phyloP scores from a whole-genome alignment of 2,329 filamentous ascomycete species.

The Cadophora gregata region DNA sequence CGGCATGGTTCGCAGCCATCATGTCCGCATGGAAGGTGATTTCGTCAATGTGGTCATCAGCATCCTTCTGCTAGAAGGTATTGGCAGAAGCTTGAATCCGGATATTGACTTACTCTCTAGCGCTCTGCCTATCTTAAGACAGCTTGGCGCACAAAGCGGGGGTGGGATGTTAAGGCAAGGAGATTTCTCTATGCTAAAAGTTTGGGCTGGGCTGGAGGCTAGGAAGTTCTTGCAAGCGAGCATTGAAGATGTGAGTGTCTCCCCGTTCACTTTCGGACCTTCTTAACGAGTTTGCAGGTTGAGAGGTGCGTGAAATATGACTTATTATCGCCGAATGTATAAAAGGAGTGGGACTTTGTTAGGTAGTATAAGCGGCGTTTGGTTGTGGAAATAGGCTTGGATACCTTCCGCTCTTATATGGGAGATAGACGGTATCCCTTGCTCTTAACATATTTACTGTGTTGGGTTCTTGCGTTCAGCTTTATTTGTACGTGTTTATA shows the following conservation, averaged over 20 bases:
- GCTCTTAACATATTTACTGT: not conserved
- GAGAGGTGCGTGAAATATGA: slow-evolving; percentile 93
- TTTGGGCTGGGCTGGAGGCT: slow-evolving; percentile 91
- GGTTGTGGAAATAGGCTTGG: slow-evolving; percentile 1
- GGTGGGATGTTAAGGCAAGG: slow-evolving; percentile 72
- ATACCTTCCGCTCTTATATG: slow-evolving; percentile 5
- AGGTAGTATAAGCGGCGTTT: slow-evolving; percentile 15
- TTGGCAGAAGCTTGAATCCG: slow-evolving; percentile 85
- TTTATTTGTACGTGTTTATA: not conserved
- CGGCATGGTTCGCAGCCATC: slow-evolving; percentile 87
- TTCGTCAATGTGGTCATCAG: slow-evolving; percentile 98
- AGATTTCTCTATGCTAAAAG: slow-evolving; percentile 84
- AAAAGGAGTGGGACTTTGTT: slow-evolving; percentile 9
- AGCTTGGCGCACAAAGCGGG: slow-evolving; percentile 81
- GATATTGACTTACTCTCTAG: slow-evolving; percentile 85
- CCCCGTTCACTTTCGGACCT: not conserved
- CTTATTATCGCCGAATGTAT: slow-evolving; percentile 86
- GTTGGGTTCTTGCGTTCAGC: not conserved
- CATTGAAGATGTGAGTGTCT: slow-evolving; percentile 75
- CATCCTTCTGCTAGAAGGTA: slow-evolving; percentile 91
- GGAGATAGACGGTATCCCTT: not conserved
- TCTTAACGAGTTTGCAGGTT: slow-evolving; percentile 56
- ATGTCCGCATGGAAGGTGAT: slow-evolving; percentile 93
- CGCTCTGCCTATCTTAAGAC: slow-evolving; percentile 86
- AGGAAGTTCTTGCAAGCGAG: slow-evolving; percentile 89